Evolutionary conservation across 306 rosid species (phyloP).

Genomic region (Carpinus viminea): DNA sequence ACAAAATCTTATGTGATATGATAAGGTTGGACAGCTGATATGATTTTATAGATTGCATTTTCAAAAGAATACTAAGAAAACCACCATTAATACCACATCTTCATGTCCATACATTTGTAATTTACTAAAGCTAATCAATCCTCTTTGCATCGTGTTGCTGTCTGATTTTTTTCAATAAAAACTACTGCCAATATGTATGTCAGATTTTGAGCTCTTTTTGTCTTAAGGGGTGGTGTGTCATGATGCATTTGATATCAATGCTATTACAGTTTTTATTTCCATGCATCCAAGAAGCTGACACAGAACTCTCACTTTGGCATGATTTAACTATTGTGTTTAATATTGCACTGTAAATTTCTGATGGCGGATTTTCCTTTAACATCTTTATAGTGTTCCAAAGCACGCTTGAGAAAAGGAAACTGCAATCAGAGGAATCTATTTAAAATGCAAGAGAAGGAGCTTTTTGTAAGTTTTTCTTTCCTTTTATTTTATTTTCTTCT

Average conservation of each 20-base stretch:
- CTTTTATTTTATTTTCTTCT: background rate
- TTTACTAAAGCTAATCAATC: background rate
- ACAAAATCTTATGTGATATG: too few species aligned
- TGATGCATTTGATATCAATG: background rate
- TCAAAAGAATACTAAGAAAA: too few species aligned
- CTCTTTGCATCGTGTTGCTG: background rate
- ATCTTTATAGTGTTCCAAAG: conserved; percentile 48
- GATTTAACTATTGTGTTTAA: background rate
- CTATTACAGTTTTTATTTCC: too few species aligned
- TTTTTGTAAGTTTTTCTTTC: conserved; percentile 47
- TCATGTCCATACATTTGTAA: background rate
- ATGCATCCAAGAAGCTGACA: background rate
- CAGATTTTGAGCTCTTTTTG: too few species aligned
- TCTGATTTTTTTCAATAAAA: too few species aligned
- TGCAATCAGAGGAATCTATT: conserved; percentile 58
- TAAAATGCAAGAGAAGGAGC: conserved; percentile 72
- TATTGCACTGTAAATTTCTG: conserved; percentile 11
- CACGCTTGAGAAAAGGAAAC: conserved; percentile 55
- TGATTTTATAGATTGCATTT: too few species aligned
- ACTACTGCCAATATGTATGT: background rate
- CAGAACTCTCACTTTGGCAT: background rate
- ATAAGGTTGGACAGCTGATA: background rate
- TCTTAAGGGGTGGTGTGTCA: too few species aligned
- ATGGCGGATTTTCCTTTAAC: conserved; percentile 21
- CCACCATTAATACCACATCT: background rate